phyloP scores from a whole-genome alignment of 2,329 filamentous ascomycete genomes.

The Verticillium nubilum region DNA sequence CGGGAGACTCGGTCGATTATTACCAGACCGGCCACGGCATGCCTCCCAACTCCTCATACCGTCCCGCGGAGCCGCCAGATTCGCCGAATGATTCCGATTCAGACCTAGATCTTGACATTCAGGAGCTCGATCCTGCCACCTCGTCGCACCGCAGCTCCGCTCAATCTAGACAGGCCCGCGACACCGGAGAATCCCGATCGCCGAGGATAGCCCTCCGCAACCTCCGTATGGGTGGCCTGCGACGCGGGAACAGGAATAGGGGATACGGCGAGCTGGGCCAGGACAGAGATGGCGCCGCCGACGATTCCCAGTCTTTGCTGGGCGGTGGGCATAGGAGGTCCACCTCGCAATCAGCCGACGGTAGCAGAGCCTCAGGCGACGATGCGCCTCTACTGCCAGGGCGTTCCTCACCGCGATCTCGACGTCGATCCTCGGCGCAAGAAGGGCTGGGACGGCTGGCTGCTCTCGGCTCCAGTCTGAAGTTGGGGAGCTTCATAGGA shows the following conservation, averaged over 20 bases:
- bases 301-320: conserved; percentile 63
- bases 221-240: conserved; percentile 60
- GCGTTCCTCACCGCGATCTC: conserved; percentile 17
- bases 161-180: conserved; percentile 27
- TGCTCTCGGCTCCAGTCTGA: conserved; percentile 47
- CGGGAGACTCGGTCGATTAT: neutral
- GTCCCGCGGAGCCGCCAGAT: conserved; percentile 57
- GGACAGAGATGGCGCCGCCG: conserved; percentile 50
- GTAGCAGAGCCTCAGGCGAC: conserved; percentile 57
- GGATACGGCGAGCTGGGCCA: conserved; percentile 57
- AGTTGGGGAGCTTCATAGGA: conserved; percentile 64
- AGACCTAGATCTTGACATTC: conserved; percentile 70
- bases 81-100: conserved; percentile 69
- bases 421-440: conserved; percentile 30
- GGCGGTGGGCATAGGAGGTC: conserved; percentile 16
- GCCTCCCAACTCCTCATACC: conserved; percentile 49
- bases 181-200: conserved; percentile 25
- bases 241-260: conserved; percentile 49
- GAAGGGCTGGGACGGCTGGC: conserved; percentile 38
- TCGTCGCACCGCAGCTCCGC: conserved; percentile 25
- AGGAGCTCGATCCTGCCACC: conserved; percentile 66
- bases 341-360: conserved; percentile 52
- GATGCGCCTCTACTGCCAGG: conserved; percentile 67
- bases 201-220: conserved; percentile 66
- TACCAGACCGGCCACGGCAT: conserved; percentile 35